Conservation (phyloP, 23 red algal species). For the Gracilaria caudata region DNA sequence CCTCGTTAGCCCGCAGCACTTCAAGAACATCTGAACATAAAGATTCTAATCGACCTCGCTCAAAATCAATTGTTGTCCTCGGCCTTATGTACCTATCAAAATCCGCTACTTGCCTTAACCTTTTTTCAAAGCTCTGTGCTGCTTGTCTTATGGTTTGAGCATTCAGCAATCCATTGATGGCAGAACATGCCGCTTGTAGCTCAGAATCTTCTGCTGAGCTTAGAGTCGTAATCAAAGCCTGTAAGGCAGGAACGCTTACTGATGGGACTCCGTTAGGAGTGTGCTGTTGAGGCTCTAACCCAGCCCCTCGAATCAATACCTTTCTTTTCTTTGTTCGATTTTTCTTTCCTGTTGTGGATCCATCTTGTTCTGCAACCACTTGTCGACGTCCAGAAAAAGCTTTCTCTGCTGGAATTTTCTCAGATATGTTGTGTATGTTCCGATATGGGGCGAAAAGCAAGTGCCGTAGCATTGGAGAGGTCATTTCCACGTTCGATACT, state of each 20-base stretch:
- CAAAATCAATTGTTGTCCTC: slow-evolving; percentile 28
- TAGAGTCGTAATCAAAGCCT: not conserved
- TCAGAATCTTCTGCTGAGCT: not conserved
- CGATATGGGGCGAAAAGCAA: slow-evolving; percentile 78
- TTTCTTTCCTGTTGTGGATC: not conserved
- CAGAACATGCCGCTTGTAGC: slow-evolving; percentile 5
- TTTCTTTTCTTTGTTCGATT: not conserved
- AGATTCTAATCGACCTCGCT: not conserved
- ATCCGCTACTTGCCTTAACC: not conserved
- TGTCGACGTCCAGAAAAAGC: not conserved
- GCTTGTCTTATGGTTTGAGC: not conserved
- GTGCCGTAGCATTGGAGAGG: slow-evolving; percentile 63
- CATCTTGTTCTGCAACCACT: not conserved
- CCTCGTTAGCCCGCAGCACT: slow-evolving; percentile 12
- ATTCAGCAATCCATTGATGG: slow-evolving; percentile 11
- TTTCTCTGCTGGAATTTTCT: slow-evolving; percentile 3
- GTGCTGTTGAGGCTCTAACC: not conserved
- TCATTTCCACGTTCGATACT: slow-evolving; percentile 43
- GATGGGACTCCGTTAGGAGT: slow-evolving; percentile 26
- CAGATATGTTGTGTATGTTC: slow-evolving; percentile 1
- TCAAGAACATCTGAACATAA: not conserved
- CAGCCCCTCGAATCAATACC: not conserved
- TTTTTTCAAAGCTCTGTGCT: slow-evolving; percentile 1
- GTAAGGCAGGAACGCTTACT: slow-evolving; percentile 15
- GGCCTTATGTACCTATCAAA: not conserved